phyloP scores from a whole-genome alignment of 2,329 filamentous ascomycete genomes.

The Aureobasidium musti region DNA sequence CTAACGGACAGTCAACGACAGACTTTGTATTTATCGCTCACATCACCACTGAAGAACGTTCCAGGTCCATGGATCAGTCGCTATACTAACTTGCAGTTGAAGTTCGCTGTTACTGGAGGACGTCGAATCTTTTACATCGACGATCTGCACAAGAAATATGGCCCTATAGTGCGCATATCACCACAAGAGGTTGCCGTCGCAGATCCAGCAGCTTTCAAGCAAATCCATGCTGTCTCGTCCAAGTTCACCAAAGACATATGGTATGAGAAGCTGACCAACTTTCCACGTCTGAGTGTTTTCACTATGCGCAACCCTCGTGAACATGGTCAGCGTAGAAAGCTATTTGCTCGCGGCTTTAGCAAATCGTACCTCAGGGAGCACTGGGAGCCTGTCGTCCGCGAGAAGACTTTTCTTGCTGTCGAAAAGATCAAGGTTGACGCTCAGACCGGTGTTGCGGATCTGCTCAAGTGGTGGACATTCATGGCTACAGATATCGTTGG shows the following conservation, averaged over 20 bases:
- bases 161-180: conserved; percentile 45
- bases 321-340: conserved; percentile 40
- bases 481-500: conserved; percentile 43
- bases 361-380: conserved; percentile 39
- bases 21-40: conserved; percentile 27
- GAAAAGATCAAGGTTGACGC: conserved; percentile 37
- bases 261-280: conserved; percentile 36
- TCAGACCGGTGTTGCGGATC: conserved; percentile 39
- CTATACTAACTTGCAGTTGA: conserved; percentile 40
- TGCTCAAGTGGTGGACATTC: conserved; percentile 44
- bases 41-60: conserved; percentile 36
- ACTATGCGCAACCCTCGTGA: conserved; percentile 41
- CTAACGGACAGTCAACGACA: neutral
- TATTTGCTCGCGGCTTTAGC: conserved; percentile 41
- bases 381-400: conserved; percentile 40
- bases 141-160: conserved; percentile 44
- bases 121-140: conserved; percentile 46
- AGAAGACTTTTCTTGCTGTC: conserved; percentile 39
- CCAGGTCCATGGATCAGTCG: conserved; percentile 38
- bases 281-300: conserved; percentile 39
- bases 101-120: conserved; percentile 44
- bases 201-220: conserved; percentile 37
- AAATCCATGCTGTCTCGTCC: conserved; percentile 38
- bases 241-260: conserved; percentile 39
- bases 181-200: conserved; percentile 39